phyloP scores from a whole-genome alignment of 176 grass and related monocot species.

The Thinopyrum elongatum region DNA sequence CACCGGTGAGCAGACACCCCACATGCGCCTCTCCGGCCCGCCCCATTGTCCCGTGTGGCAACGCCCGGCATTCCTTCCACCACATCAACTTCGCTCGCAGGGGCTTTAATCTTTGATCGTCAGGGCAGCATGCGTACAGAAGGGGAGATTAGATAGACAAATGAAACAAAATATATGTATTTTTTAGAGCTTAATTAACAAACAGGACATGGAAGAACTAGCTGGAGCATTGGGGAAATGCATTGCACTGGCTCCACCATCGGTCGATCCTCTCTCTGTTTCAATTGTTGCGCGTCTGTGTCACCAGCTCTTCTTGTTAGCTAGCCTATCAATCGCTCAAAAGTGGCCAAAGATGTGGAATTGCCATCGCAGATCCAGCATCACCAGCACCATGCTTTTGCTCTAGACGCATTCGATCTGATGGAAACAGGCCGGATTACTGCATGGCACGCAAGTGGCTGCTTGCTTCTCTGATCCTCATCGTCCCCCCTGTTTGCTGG shows the following conservation, averaged over 20 bases:
- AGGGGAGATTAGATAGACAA: neutral
- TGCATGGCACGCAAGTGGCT: neutral
- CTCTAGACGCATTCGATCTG: neutral
- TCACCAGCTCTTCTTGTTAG: slow-evolving; percentile 12
- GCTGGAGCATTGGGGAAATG: neutral
- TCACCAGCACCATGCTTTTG: neutral
- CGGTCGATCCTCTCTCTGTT: neutral
- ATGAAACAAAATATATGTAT: neutral
- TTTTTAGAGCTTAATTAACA: neutral
- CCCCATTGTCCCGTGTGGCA: slow-evolving; percentile 4
- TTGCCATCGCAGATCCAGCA: slow-evolving; percentile 24
- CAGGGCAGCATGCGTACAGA: neutral
- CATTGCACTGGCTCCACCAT: slow-evolving; percentile 6
- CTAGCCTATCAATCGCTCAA: slow-evolving; percentile 15
- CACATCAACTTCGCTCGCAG: neutral
- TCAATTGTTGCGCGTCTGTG: neutral
- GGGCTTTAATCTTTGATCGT: neutral
- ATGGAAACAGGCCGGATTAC: slow-evolving; percentile 34
- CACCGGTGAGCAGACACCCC: slow-evolving; percentile 28
- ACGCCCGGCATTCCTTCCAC: neutral
- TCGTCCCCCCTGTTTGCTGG: slow-evolving; percentile 1
- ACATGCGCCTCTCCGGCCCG: slow-evolving; percentile 30
- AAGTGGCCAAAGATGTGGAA: slow-evolving; percentile 30
- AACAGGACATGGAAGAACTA: neutral
- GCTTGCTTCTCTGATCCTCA: neutral